Percentiles rank a stretch among this genome's conserved stretches.
Evolutionary conservation across 1,284 basidiomycete genomes (phyloP).

Genomic region (Melanopsichium pennsylvanicum): DNA sequence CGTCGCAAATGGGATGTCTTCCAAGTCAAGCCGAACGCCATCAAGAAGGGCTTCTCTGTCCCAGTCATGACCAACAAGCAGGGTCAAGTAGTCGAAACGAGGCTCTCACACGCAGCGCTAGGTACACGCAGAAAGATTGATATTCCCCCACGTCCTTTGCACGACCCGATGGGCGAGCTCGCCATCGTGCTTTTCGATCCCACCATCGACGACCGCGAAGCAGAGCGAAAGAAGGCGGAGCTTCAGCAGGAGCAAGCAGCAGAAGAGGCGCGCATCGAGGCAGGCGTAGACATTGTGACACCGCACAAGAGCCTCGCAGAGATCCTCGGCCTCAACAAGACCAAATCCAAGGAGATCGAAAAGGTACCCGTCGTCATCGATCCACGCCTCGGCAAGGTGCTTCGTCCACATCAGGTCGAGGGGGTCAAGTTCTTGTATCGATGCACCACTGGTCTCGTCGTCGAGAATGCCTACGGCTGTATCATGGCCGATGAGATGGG

Average conservation of each 20-base stretch:
- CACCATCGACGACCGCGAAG: conserved; percentile 77
- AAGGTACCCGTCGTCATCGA: conserved; percentile 99
- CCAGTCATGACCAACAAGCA: conserved; percentile 83
- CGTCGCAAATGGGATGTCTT: conserved; percentile 58
- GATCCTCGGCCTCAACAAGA: conserved; percentile 74
- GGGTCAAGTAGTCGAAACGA: conserved; percentile 75
- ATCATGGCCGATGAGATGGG: conserved; percentile 99
- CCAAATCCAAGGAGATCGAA: conserved; percentile 63
- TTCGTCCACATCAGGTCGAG: conserved; percentile 62
- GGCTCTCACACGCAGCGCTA: conserved; percentile 78
- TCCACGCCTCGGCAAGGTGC: conserved; percentile 77
- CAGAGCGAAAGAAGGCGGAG: conserved; percentile 49
- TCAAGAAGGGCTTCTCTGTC: conserved; percentile 75
- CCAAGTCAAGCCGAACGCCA: conserved; percentile 52
- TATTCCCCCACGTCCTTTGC: conserved; percentile 86
- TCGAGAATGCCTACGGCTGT: conserved; percentile 91
- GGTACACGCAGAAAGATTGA: conserved; percentile 84
- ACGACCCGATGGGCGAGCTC: conserved; percentile 97
- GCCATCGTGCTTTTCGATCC: conserved; percentile 98
- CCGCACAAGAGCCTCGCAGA: conserved; percentile 90
- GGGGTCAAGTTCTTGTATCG: conserved; percentile 97
- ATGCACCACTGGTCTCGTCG: conserved; percentile 92
- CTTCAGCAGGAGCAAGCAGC: conserved; percentile 37
- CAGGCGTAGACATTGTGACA: conserved; percentile 64
- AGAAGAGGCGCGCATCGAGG: conserved; percentile 33